These are phyloP conservation scores for Boletus rubroflammeus DNA, from an alignment of 768 basidiomycete species.

Conservation along the genomic window DNA sequence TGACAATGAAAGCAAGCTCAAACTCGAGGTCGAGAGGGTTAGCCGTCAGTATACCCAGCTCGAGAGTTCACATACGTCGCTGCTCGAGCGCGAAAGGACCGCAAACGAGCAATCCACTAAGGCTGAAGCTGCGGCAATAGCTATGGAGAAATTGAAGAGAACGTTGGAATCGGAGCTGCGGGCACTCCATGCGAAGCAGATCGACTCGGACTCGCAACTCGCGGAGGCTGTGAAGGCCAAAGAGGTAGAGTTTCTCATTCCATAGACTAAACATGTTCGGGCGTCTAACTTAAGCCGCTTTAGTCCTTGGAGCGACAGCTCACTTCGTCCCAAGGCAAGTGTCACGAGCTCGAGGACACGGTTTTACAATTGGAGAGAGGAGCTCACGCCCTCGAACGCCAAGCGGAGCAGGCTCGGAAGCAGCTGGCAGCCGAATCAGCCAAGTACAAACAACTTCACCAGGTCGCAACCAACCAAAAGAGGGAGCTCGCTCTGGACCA, in stretches of 20 bases:
- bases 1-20: constrained; percentile 69
- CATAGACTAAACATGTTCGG: neutral
- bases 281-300: neutral
- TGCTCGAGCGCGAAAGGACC: constrained; percentile 58
- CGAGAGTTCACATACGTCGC: constrained; percentile 56
- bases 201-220: constrained; percentile 62
- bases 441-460: constrained; percentile 75
- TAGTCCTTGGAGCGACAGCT: constrained; percentile 80
- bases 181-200: constrained; percentile 61
- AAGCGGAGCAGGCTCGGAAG: constrained; percentile 65
- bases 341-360: constrained; percentile 84
- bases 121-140: constrained; percentile 45
- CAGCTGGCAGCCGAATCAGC: constrained; percentile 72
- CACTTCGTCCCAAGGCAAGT: constrained; percentile 65
- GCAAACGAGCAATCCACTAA: constrained; percentile 49
- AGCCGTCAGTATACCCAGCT: constrained; percentile 58
- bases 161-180: constrained; percentile 70
- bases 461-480: constrained; percentile 56
- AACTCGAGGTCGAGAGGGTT: constrained; percentile 68
- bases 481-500: constrained; percentile 65
- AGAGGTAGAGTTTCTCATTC: constrained; percentile 53
- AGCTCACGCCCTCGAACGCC: constrained; percentile 66
- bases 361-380: constrained; percentile 83
- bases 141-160: constrained; percentile 68
- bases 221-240: constrained; percentile 59